Evolutionary conservation across 805 yeast species (phyloP).

Genomic region (Saccharomyces jurei): DNA sequence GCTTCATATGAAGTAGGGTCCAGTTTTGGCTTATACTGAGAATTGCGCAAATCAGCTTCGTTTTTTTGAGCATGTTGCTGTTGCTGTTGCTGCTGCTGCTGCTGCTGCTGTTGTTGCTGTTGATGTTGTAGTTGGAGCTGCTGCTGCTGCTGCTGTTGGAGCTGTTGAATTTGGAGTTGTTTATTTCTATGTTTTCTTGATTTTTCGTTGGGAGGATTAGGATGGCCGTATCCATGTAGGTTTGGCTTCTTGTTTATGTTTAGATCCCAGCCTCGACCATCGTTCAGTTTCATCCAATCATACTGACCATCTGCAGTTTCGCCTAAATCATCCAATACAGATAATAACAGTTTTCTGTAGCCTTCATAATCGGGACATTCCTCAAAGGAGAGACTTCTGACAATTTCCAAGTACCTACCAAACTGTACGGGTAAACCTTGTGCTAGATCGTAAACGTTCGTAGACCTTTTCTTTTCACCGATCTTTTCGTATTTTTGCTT

Average conservation of each 20-base stretch:
- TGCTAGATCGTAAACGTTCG: conserved; percentile 78
- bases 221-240: conserved; percentile 92
- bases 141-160: conserved; percentile 9
- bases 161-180: conserved; percentile 12
- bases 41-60: conserved; percentile 14
- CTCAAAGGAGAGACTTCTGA: conserved; percentile 83
- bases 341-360: conserved; percentile 66
- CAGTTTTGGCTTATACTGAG: conserved; percentile 27
- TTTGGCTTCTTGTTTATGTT: conserved; percentile 85
- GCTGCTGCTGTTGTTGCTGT: conserved; percentile 1
- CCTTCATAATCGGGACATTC: conserved; percentile 92
- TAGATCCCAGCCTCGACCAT: conserved; percentile 94
- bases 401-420: conserved; percentile 83
- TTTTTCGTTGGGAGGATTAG: conserved; percentile 65
- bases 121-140: conserved; percentile 4
- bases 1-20: conserved; percentile 38
- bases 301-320: conserved; percentile 79
- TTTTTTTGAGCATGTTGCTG: neutral
- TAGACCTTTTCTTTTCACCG: conserved; percentile 90
- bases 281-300: conserved; percentile 96
- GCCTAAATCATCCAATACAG: conserved; percentile 65
- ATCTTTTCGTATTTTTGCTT: conserved; percentile 96
- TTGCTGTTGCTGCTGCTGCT: neutral
- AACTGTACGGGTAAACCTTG: conserved; percentile 87
- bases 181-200: conserved; percentile 23